Conservation (phyloP, 2,329 filamentous ascomycete genomes). For the Fusarium pseudonygamai region DNA sequence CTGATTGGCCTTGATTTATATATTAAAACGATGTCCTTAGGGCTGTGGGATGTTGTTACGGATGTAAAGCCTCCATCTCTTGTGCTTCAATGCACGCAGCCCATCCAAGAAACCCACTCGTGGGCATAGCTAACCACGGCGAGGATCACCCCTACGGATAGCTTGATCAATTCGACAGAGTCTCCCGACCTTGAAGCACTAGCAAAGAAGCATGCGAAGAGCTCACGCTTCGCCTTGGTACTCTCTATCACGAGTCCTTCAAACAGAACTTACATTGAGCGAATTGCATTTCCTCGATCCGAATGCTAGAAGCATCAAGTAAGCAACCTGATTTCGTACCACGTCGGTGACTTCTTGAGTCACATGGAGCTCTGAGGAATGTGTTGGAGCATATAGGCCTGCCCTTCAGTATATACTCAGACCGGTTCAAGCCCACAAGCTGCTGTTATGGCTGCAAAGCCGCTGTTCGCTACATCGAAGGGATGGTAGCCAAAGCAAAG, state of each 20-base stretch:
- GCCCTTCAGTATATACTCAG: not conserved
- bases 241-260: not conserved
- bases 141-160: not conserved
- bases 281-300: not conserved
- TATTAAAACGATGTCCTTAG: not conserved
- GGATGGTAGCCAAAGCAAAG: not conserved
- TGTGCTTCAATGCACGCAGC: not conserved
- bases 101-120: not conserved
- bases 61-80: too few relatives aligned
- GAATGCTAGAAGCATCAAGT: not conserved
- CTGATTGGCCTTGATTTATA: not conserved
- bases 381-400: not conserved
- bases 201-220: not conserved
- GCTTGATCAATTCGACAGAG: not conserved
- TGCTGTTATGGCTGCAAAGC: not conserved
- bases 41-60: too few relatives aligned
- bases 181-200: not conserved
- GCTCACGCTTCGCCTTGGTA: not conserved
- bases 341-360: rapidly evolving
- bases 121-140: not conserved
- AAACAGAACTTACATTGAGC: not conserved
- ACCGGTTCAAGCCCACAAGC: not conserved
- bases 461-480: not conserved
- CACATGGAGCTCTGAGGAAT: not conserved
- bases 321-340: not conserved